Evolutionary conservation across 2,329 filamentous ascomycete genomes (phyloP), one percentile per base, ranked within the genome.

Genomic region (Calonectria pteridis): DNA sequence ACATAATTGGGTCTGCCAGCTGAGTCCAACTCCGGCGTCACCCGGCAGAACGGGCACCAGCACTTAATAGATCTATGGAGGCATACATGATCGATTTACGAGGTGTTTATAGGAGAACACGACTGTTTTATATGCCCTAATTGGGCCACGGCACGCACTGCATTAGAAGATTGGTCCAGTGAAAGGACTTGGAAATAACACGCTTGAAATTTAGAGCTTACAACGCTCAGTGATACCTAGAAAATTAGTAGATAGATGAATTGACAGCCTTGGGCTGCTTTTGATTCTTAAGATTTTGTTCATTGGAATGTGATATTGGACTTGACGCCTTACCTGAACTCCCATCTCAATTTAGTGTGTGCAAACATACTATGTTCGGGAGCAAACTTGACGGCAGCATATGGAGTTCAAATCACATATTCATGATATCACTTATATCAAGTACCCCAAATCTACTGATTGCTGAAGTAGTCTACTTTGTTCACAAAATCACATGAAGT

Each of bases 161-260:
- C 58, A 64, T 31, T 72, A 49, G 68, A 62, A 62, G 31, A 51
- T 20, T 55, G 71, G 49, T 69, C 70, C 51, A 49, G 35, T 35
- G 23, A 40, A 31, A 63, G 46, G 33, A 23, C 66, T 73, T 69
- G 65, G 73, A 26, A 71, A 72, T 68, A 51, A 71, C 33, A 68
- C 72, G 71, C 65, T 67, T 53, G 74, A 71, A 75, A 62, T 62
- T 66, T 43, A 58, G 71, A 58, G 75, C 50, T 53, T 16, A 69
- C 71, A 69, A 67, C 49, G 75, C 76, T 75, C 75, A 66, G 72
- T 73, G 77, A 79, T 79, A 79, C 77, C 77, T 79, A 76, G 75
- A 72, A 51, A 72, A 72, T 72, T 31, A 43, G 76, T 68, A 67
- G 58, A 72, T 51, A 64, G 66, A 59, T 59, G 31, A 51, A 55